Base-by-base conservation (phyloP, 192 early-diverging fungal species). In the Thamnidium elegans region DNA sequence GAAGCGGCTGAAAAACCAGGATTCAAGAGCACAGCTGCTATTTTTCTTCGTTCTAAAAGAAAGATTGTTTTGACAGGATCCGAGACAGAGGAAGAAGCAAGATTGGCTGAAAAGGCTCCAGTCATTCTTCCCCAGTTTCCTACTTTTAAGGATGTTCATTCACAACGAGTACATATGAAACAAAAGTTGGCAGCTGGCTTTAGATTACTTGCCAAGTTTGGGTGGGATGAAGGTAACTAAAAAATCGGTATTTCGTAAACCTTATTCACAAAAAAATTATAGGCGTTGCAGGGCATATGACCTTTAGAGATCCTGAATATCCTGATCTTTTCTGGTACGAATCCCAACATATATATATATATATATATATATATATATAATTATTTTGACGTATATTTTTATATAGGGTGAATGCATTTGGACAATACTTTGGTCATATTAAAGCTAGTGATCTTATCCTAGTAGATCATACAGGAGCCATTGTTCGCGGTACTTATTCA, bases 251-350 rank as follows among this genome's bases (percentile, higher is more conserved):
- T 9, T 39, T 39, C 4, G 1, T 39, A 10, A 9, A 39, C 9
- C 9, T 31, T 32, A 54, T 4, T 54, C 10, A 43, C 5, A 36
- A 23, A 13, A 14, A 14, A 44, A 6, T 21, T 31, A 30, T 3
- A 71, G 83, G 84, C 67, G 72, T 84, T 19, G 85, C 79, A n/a
- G 85, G 85, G 2, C 85, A 86, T 65, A 51, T 81, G 68, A 84
- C 83, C 0, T 77, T 78, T 68, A 67, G 85, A 17, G 85, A 86
- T 64, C 85, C 85, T 4, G 81, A 86, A 66, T 72, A 77, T 46
- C 72, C 85, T 0, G 78, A 79, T 14, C 52, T 82, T 4, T 86
- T 85, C 64, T 85, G 83, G 85, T 13, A 20, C 17, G 20, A 3
- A 52, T 9, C 11, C 4, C 14, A 14, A 10, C n/a, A 52, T 21